Percentiles rank a stretch among this genome's conserved stretches.
Evolutionary conservation across 192 early-diverging fungal genomes (phyloP).

Genomic region (Phlyctochytrium planicorne): DNA sequence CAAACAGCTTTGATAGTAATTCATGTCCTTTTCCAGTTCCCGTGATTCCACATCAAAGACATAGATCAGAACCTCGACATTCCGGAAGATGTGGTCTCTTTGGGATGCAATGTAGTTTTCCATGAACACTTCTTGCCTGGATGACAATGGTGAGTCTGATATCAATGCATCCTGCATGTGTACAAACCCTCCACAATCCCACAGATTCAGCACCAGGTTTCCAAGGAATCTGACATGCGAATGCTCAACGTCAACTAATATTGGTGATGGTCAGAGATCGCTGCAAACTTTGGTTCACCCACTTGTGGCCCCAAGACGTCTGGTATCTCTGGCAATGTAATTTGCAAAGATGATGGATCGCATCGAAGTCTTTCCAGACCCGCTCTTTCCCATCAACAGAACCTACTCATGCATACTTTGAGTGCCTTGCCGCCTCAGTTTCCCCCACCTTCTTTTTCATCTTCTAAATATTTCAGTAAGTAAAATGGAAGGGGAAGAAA

Average conservation of each 20-base stretch:
- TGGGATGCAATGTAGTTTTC: constrained; percentile 93
- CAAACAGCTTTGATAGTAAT: constrained; percentile 85
- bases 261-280: neutral
- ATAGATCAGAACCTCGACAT: constrained; percentile 99
- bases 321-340: constrained; percentile 92
- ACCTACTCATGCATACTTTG: constrained; percentile 64
- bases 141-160: too few relatives aligned
- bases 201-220: constrained; percentile 94
- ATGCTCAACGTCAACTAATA: constrained; percentile 92
- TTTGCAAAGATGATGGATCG: constrained; percentile 97
- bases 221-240: constrained; percentile 94
- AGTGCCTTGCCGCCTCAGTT: too few relatives aligned
- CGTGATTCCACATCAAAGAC: constrained; percentile 73
- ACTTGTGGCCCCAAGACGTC: constrained; percentile 94
- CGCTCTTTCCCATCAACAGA: constrained; percentile 96
- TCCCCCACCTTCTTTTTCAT: too few relatives aligned
- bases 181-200: constrained; percentile 68
- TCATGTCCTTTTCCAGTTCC: constrained; percentile 87
- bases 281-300: constrained; percentile 13
- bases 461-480: too few relatives aligned
- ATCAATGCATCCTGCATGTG: neutral
- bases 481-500: too few relatives aligned
- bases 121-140: constrained; percentile 94
- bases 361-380: constrained; percentile 99
- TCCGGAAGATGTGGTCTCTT: constrained; percentile 92